phyloP scores from a whole-genome alignment of 805 yeast genomes.

The Wickerhamomyces rabaulensis region DNA sequence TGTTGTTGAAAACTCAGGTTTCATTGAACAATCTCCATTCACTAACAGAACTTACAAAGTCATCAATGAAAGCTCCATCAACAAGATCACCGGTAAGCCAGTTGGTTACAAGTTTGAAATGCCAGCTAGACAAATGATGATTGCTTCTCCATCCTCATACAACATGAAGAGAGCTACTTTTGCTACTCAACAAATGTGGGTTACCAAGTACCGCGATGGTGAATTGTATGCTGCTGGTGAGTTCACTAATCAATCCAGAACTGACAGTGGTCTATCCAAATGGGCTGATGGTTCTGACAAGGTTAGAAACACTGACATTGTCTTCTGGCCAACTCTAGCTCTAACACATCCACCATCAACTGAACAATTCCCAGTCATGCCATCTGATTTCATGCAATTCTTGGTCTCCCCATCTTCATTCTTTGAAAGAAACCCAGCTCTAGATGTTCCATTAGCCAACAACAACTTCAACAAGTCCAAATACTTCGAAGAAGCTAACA shows the following conservation, averaged over 20 bases:
- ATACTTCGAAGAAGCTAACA: background rate
- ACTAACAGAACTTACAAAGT: slow-evolving; percentile 71
- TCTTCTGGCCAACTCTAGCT: slow-evolving; percentile 79
- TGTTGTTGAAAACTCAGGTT: slow-evolving; percentile 64
- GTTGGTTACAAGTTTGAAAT: slow-evolving; percentile 71
- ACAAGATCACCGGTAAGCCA: slow-evolving; percentile 63
- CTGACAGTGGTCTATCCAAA: slow-evolving; percentile 62
- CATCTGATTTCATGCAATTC: slow-evolving; percentile 71
- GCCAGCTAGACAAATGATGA: slow-evolving; percentile 73
- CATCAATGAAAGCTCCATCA: slow-evolving; percentile 66
- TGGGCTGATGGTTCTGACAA: slow-evolving; percentile 67
- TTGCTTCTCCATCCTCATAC: slow-evolving; percentile 59
- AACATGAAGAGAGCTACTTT: slow-evolving; percentile 67
- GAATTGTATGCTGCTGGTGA: slow-evolving; percentile 79
- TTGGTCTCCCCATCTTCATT: slow-evolving; percentile 66
- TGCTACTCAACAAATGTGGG: slow-evolving; percentile 80
- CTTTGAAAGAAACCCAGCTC: slow-evolving; percentile 72
- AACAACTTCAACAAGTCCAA: slow-evolving; percentile 56
- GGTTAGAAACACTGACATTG: slow-evolving; percentile 71
- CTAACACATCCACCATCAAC: slow-evolving; percentile 79
- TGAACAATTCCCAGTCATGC: slow-evolving; percentile 90
- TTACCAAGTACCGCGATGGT: slow-evolving; percentile 69
- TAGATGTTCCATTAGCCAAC: slow-evolving; percentile 69
- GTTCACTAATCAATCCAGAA: slow-evolving; percentile 74
- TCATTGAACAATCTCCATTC: slow-evolving; percentile 68